These are phyloP conservation scores for Ramaria sp. DNA, from an alignment of 768 basidiomycete species.

Conservation along the genomic window DNA sequence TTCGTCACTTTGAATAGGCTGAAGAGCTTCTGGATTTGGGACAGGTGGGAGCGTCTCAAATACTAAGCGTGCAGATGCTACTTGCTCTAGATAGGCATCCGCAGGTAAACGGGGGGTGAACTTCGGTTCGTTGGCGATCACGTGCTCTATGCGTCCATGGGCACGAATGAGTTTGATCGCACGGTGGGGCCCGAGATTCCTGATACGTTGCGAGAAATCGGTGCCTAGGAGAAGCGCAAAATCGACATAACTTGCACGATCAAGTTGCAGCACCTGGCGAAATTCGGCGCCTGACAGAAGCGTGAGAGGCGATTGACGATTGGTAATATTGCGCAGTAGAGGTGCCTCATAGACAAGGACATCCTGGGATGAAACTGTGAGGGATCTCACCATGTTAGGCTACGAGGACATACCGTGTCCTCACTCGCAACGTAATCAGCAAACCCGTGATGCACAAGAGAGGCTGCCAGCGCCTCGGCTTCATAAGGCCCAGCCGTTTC, in stretches of 20 bases:
- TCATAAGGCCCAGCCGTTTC: slow-evolving; percentile 62
- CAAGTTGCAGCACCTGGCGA: slow-evolving; percentile 45
- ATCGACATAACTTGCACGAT: slow-evolving; percentile 57
- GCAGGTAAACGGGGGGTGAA: slow-evolving; percentile 38
- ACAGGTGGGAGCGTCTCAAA: slow-evolving; percentile 59
- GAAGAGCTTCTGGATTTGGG: slow-evolving; percentile 29
- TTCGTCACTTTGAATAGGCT: slow-evolving; percentile 29
- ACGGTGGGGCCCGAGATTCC: slow-evolving; percentile 65
- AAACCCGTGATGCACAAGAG: slow-evolving; percentile 59
- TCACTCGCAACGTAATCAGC: slow-evolving; percentile 89
- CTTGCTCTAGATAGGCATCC: slow-evolving; percentile 51
- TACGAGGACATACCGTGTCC: slow-evolving; percentile 55
- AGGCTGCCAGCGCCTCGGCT: slow-evolving; percentile 78
- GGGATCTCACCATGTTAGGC: background rate
- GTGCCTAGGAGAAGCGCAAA: slow-evolving; percentile 84
- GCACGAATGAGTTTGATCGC: slow-evolving; percentile 68
- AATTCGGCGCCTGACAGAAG: slow-evolving; percentile 55
- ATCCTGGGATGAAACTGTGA: slow-evolving; percentile 36
- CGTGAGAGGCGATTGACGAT: slow-evolving; percentile 44
- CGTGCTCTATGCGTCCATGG: slow-evolving; percentile 61
- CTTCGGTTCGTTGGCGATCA: slow-evolving; percentile 42
- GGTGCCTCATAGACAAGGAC: slow-evolving; percentile 78
- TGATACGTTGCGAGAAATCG: slow-evolving; percentile 82
- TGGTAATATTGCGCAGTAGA: slow-evolving; percentile 67
- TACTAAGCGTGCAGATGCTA: slow-evolving; percentile 49